Evolutionary conservation across 1,139 yeast species (phyloP).

Genomic region (Suhomyces kunorum): DNA sequence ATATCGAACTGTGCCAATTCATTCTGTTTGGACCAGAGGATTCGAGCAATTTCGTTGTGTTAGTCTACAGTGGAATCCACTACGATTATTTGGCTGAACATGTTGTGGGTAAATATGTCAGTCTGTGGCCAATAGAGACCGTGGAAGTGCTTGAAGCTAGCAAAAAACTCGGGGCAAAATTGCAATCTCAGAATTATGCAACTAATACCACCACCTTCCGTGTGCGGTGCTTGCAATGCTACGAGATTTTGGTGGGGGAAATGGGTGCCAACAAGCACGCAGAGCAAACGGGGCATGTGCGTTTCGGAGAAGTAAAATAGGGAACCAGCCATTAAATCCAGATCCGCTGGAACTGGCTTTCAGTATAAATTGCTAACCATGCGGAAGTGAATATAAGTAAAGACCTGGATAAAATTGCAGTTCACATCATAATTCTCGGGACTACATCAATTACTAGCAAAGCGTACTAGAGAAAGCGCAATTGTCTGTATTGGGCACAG

Average conservation of each 20-base stretch:
- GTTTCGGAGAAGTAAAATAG: conserved; percentile 59
- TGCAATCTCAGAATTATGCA: conserved; percentile 58
- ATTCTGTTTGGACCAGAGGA: conserved; percentile 55
- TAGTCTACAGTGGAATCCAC: conserved; percentile 74
- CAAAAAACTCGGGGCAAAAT: conserved; percentile 39
- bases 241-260: conserved; percentile 58
- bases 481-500: too few relatives aligned
- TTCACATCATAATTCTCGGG: too few relatives aligned
- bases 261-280: conserved; percentile 71
- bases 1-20: conserved; percentile 62
- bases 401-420: too few relatives aligned
- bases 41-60: conserved; percentile 44
- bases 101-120: conserved; percentile 28
- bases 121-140: conserved; percentile 11
- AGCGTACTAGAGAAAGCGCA: too few relatives aligned
- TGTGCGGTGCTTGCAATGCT: conserved; percentile 61
- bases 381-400: too few relatives aligned
- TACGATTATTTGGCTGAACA: conserved; percentile 57
- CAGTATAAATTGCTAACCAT: too few relatives aligned
- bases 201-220: conserved; percentile 68
- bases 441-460: too few relatives aligned
- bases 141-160: conserved; percentile 39
- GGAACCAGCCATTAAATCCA: not conserved
- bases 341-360: not conserved
- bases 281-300: conserved; percentile 58